Evolutionary conservation across 768 basidiomycete species (phyloP).

Genomic region (Pisolithus tinctorius): DNA sequence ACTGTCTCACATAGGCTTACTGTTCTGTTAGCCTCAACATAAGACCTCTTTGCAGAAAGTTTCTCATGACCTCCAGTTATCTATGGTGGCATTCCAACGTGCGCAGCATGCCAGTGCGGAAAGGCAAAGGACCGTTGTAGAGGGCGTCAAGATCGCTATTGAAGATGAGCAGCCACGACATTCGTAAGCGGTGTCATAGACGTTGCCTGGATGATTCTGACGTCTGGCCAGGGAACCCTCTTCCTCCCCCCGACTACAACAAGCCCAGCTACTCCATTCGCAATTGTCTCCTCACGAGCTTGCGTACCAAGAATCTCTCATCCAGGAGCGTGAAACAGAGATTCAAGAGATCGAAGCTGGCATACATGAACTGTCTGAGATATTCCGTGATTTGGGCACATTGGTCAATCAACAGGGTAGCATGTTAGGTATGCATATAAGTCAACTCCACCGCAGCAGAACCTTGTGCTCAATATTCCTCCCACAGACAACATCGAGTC

Average conservation of each 20-base stretch:
- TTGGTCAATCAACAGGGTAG: conserved; percentile 91
- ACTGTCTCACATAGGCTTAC: neutral
- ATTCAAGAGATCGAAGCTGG: conserved; percentile 96
- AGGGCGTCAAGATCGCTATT: conserved; percentile 76
- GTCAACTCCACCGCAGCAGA: neutral
- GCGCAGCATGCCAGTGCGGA: conserved; percentile 90
- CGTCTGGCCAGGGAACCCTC: conserved; percentile 25
- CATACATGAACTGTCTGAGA: conserved; percentile 92
- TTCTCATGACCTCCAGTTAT: conserved; percentile 86
- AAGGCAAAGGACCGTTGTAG: conserved; percentile 81
- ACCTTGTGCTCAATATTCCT: neutral
- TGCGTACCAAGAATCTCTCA: conserved; percentile 88
- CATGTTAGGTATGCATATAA: conserved; percentile 70
- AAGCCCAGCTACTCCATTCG: conserved; percentile 61
- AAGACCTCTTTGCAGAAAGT: conserved; percentile 88
- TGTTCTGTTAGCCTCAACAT: conserved; percentile 52
- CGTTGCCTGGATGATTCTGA: neutral
- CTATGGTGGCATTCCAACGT: conserved; percentile 85
- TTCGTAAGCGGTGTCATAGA: conserved; percentile 6
- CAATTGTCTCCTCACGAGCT: conserved; percentile 88
- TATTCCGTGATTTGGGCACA: conserved; percentile 93
- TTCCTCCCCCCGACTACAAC: conserved; percentile 52
- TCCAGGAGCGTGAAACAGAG: conserved; percentile 79
- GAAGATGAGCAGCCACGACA: conserved; percentile 56
- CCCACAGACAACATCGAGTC: conserved; percentile 86